Conservation (phyloP, 1,139 yeast genomes). For the Geotrichum carabidarum region DNA sequence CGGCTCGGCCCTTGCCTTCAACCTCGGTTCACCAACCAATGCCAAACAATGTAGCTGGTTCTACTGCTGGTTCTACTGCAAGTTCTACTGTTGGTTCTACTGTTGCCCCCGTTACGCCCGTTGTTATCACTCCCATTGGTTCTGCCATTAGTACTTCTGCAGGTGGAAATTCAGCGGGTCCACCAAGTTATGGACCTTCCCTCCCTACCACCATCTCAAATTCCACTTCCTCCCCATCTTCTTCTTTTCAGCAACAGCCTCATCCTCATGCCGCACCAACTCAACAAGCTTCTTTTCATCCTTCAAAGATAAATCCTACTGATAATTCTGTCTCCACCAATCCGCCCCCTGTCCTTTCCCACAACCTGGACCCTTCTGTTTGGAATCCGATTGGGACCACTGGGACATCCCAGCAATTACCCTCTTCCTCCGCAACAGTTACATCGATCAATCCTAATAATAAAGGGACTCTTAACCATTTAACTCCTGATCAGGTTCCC, state of each 20-base stretch:
- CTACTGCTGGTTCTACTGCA: not conserved
- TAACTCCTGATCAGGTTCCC: not conserved
- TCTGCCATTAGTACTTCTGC: not conserved
- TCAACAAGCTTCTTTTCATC: no score
- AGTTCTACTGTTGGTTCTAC: no score
- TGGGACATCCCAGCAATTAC: not conserved
- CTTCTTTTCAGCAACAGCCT: conserved; percentile 1
- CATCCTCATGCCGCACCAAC: no score
- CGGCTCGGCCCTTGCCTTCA: not conserved
- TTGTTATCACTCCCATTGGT: no score
- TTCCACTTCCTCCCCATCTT: not conserved
- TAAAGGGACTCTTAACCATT: not conserved
- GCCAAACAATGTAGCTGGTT: not conserved
- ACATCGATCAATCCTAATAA: not conserved
- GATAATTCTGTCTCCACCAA: not conserved
- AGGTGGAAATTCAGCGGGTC: not conserved
- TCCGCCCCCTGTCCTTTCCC: not conserved
- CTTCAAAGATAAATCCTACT: no score
- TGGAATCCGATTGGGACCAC: conserved; percentile 1
- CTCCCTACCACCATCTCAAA: not conserved
- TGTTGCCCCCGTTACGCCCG: no score
- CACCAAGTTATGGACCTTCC: not conserved
- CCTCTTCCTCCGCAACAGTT: conserved; percentile 5
- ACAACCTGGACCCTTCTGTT: not conserved
- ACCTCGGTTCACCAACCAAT: not conserved